Base-by-base conservation (phyloP, 306 rosid species). In the Fagus sylvatica region DNA sequence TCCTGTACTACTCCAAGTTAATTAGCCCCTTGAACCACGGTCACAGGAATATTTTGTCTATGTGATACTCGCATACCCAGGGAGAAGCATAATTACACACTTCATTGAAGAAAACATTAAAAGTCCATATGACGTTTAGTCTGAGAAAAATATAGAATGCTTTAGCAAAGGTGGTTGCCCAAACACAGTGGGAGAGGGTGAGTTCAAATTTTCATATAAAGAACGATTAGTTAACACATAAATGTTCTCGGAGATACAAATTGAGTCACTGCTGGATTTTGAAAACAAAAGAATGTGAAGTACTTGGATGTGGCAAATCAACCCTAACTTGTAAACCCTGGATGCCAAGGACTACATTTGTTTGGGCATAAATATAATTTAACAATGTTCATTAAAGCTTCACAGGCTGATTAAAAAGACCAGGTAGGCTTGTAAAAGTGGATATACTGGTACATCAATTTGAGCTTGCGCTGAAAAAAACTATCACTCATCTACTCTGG, bases 401-500 rank as follows among this genome's bases (percentile, higher is more conserved):
- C 22, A 6, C 22, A 13, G 28, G 65, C 8, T 32, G 40, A 34
- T 12, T 10, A 22, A 12, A 39, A 37, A 46, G 40, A 49, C 62
- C 76, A 49, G 34, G 51, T 30, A 53, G 55, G 78, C 56, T 34
- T 73, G 53, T 40, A 40, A 37, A 74, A 79, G 76, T 70, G 28
- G 37, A 51, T 60, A n/a, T 37, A 73, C 41, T 66, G 16, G 39
- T 34, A 42, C 69, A 76, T 73, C 71, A 3, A 70, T 49, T 56
- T 48, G 71, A 70, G 71, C 69, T 72, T 48, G 48, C 49, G n/a
- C 1, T 67, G 41, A 61, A 64, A 84, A 46, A 59, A 71, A 46
- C 81, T 71, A 85, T 85, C 82, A 76, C 80, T 89, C 94, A 69
- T 91, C 97, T 59, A 85, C 78, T 67, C 87, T 82, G 49, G 86